A percentile compares a stretch with the other conserved stretches of the same genome.
Evolutionary conservation across 1,284 basidiomycete species (phyloP).

Genomic region (Heterobasidion irregulare): DNA sequence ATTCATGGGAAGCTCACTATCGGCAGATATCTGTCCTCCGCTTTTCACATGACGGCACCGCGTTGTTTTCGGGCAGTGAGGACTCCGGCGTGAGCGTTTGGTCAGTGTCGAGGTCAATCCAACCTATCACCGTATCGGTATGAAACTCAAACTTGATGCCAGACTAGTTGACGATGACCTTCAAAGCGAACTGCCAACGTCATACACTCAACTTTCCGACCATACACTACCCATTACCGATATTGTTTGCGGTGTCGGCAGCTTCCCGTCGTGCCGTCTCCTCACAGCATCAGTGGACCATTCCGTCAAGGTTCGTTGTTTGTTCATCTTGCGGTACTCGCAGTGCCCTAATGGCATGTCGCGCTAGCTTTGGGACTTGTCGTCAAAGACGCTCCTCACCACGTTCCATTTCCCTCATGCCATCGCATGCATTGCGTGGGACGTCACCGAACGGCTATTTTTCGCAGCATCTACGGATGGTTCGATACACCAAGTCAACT

Average conservation of each 20-base stretch:
- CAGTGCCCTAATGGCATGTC: slow-evolving; percentile 8
- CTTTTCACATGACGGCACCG: slow-evolving; percentile 77
- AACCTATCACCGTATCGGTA: not conserved
- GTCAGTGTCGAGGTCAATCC: slow-evolving; percentile 73
- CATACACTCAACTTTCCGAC: slow-evolving; percentile 80
- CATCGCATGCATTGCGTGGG: slow-evolving; percentile 67
- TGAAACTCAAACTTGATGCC: not conserved
- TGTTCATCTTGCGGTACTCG: not conserved
- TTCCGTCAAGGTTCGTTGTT: slow-evolving; percentile 72
- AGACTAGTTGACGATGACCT: slow-evolving; percentile 66
- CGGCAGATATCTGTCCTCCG: slow-evolving; percentile 76
- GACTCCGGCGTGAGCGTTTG: slow-evolving; percentile 88
- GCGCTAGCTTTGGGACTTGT: slow-evolving; percentile 72
- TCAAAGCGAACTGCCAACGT: slow-evolving; percentile 64
- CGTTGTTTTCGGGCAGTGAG: slow-evolving; percentile 81
- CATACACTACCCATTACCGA: slow-evolving; percentile 89
- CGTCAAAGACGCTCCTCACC: slow-evolving; percentile 69
- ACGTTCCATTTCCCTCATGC: slow-evolving; percentile 80
- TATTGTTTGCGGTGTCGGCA: slow-evolving; percentile 70
- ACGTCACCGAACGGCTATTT: slow-evolving; percentile 80
- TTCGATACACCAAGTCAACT: slow-evolving; percentile 71
- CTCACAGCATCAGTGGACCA: slow-evolving; percentile 84
- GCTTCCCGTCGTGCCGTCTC: slow-evolving; percentile 71
- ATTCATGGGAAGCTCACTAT: slow-evolving; percentile 94
- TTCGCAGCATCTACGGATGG: slow-evolving; percentile 75